Evolutionary conservation across 2,329 filamentous ascomycete species (phyloP).

Genomic region (Zymoseptoria ardabiliae): DNA sequence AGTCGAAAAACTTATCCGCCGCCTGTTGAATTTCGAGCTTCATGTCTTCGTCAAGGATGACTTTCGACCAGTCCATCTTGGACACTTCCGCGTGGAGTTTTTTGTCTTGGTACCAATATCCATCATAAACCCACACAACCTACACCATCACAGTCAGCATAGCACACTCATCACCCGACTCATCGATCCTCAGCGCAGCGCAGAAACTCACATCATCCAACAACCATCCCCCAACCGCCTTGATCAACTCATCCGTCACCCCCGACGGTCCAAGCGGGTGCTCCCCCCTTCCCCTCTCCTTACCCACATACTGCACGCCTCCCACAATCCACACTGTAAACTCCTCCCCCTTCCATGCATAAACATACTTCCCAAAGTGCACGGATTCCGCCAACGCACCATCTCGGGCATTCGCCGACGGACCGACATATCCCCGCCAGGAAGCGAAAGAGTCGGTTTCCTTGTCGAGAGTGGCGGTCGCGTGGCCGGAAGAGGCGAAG

Average conservation of each 20-base stretch:
- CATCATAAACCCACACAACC: constrained; percentile 39
- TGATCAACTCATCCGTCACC: constrained; percentile 33
- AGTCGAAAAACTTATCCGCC: constrained; percentile 37
- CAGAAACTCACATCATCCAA: constrained; percentile 20
- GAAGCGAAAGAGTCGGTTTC: constrained; percentile 32
- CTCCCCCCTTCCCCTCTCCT: constrained; percentile 30
- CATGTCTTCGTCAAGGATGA: constrained; percentile 40
- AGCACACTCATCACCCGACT: no score
- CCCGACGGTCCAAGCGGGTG: constrained; percentile 29
- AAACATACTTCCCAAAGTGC: constrained; percentile 36
- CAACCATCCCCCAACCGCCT: constrained; percentile 34
- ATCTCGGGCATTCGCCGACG: constrained; percentile 23
- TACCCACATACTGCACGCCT: constrained; percentile 36
- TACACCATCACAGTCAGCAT: background rate
- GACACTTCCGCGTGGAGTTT: constrained; percentile 34
- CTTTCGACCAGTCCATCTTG: constrained; percentile 39
- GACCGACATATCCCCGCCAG: constrained; percentile 32
- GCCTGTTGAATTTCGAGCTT: constrained; percentile 35
- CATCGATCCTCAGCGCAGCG: no score
- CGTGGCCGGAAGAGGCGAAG: constrained; percentile 38
- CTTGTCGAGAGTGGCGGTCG: constrained; percentile 32
- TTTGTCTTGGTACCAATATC: constrained; percentile 35
- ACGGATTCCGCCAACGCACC: constrained; percentile 32
- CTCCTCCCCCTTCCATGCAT: constrained; percentile 32
- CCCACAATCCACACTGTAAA: constrained; percentile 35